Conservation (phyloP, 176 grass and related monocot genomes). For the Coix lacrymajobi region DNA sequence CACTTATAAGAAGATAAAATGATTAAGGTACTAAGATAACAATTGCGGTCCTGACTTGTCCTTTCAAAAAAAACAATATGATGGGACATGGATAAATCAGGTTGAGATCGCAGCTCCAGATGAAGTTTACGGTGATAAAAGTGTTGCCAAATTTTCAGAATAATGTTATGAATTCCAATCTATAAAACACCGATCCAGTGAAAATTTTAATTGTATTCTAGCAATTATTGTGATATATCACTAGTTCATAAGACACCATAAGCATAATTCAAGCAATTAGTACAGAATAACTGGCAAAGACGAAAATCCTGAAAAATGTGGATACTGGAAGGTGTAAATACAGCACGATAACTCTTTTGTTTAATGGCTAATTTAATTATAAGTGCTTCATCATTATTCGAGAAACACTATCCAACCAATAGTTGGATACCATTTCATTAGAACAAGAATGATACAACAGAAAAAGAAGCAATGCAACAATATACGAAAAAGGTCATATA, state of each 20-base stretch:
- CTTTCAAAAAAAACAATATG: not conserved
- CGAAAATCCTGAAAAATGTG: not conserved
- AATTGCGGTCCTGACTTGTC: not conserved
- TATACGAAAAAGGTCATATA: conserved; percentile 13
- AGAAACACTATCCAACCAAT: not conserved
- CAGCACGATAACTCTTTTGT: not conserved
- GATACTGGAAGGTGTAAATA: not conserved
- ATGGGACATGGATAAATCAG: not conserved
- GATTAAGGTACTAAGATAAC: not conserved
- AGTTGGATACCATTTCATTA: conserved; percentile 4
- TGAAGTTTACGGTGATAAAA: not conserved
- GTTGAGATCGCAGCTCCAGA: not conserved
- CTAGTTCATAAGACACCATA: not conserved
- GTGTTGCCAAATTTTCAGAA: not conserved
- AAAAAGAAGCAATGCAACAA: conserved; percentile 10
- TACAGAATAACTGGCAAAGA: not conserved
- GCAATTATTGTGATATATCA: not conserved
- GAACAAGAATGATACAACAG: not conserved
- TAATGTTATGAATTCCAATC: conserved; percentile 1
- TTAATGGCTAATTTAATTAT: not conserved
- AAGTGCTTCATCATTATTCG: not conserved
- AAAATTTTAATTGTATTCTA: not conserved
- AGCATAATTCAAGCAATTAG: not conserved
- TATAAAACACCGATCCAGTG: not conserved
- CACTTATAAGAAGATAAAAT: not conserved